phyloP scores from a whole-genome alignment of 805 yeast species.

The Wickerhamomyces alni region DNA sequence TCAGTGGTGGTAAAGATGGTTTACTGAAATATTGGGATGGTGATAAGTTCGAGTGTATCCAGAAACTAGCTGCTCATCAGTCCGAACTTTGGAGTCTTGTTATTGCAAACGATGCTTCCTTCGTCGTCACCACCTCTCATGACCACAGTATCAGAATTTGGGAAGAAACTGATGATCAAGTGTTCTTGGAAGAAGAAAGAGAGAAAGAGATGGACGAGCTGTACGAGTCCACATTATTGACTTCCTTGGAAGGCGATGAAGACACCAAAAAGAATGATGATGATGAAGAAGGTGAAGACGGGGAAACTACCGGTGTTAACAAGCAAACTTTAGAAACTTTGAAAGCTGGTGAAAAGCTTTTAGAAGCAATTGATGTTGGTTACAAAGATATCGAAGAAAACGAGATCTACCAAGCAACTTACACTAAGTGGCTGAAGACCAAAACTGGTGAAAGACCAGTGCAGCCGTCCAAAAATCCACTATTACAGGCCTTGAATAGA shows the following conservation, averaged over 20 bases:
- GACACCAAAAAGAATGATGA: conserved; percentile 32
- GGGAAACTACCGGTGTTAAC: conserved; percentile 59
- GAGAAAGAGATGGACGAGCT: conserved; percentile 93
- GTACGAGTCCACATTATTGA: conserved; percentile 75
- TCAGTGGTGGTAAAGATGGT: conserved; percentile 87
- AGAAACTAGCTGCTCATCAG: conserved; percentile 80
- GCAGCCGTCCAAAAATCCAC: conserved; percentile 60
- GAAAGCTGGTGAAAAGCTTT: conserved; percentile 88
- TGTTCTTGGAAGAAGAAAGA: conserved; percentile 94
- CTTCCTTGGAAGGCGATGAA: conserved; percentile 56
- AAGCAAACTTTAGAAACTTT: conserved; percentile 86
- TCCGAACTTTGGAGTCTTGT: conserved; percentile 92
- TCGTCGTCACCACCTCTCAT: conserved; percentile 79
- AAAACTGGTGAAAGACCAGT: conserved; percentile 44
- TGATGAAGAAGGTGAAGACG: conserved; percentile 35
- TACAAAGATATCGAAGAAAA: conserved; percentile 56
- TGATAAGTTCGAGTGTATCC: conserved; percentile 90
- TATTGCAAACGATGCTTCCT: conserved; percentile 64
- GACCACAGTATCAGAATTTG: conserved; percentile 93
- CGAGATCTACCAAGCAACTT: conserved; percentile 43
- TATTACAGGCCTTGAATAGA: conserved; percentile 66
- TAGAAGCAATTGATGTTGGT: conserved; percentile 89
- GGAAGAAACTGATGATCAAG: conserved; percentile 90
- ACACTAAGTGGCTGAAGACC: conserved; percentile 34
- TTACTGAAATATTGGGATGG: conserved; percentile 97